Evolutionary conservation across 163 green algal genomes (phyloP).

Genomic region (Volvox carteri): DNA sequence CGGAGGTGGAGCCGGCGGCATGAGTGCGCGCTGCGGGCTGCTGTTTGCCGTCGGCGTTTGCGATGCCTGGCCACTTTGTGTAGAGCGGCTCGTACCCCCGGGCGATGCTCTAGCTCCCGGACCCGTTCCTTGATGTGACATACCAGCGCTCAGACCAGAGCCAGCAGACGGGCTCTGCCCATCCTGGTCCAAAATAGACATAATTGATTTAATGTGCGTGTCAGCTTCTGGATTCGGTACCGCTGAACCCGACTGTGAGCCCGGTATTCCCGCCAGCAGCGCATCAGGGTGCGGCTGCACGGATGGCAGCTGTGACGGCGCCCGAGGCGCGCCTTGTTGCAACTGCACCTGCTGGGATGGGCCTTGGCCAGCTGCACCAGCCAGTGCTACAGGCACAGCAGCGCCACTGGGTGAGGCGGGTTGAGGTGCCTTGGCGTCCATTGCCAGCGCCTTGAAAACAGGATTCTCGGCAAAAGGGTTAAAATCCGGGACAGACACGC

Average conservation of each 20-base stretch:
- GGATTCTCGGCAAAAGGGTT: conserved; percentile 64
- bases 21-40: conserved; percentile 33
- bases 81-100: neutral
- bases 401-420: conserved; percentile 9
- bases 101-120: neutral
- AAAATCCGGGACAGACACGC: conserved; percentile 25
- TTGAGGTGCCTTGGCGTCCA: conserved; percentile 35
- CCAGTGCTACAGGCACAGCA: neutral
- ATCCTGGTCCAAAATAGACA: conserved; percentile 63
- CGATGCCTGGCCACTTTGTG: neutral
- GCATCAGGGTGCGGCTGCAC: neutral
- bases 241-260: neutral
- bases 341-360: neutral
- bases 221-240: conserved; percentile 2
- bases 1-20: conserved; percentile 7
- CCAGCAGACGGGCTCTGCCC: neutral
- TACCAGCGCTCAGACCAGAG: neutral
- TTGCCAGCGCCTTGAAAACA: conserved; percentile 53
- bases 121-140: neutral
- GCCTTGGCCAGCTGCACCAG: neutral
- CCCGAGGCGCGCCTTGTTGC: neutral
- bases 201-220: conserved; percentile 66
- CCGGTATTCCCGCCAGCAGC: conserved; percentile 1
- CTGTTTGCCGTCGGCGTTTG: conserved; percentile 26
- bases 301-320: neutral